Evolutionary conservation across 2,329 filamentous ascomycete genomes (phyloP).

Genomic region (Leptographium wingfieldii): DNA sequence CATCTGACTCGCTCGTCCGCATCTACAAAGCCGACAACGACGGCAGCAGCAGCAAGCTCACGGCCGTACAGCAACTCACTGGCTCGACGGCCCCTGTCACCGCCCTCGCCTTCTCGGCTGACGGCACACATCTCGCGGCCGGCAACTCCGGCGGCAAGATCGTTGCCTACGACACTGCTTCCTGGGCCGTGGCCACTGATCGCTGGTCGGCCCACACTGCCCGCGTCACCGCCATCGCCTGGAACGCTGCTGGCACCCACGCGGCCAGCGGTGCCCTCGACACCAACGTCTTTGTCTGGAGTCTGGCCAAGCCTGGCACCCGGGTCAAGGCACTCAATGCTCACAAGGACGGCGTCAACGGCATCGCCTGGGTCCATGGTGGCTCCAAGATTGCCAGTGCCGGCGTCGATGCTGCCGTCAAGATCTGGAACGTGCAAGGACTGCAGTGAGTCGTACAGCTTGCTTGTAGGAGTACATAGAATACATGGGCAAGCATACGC

Average conservation of each 20-base stretch:
- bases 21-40: conserved; percentile 49
- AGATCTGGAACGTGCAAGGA: conserved; percentile 65
- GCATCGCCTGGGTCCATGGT: conserved; percentile 62
- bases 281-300: conserved; percentile 90
- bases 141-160: conserved; percentile 83
- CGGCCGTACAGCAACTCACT: conserved; percentile 43
- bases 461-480: background rate
- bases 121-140: conserved; percentile 66
- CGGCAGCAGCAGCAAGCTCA: conserved; percentile 39
- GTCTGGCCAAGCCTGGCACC: conserved; percentile 67
- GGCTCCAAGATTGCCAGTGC: conserved; percentile 58
- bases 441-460: conserved; percentile 24
- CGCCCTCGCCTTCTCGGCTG: conserved; percentile 67
- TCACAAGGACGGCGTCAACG: conserved; percentile 91
- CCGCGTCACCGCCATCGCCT: conserved; percentile 48
- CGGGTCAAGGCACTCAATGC: conserved; percentile 76
- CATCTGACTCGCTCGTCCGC: conserved; percentile 56
- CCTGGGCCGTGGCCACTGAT: conserved; percentile 64
- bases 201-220: conserved; percentile 50
- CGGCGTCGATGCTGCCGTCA: conserved; percentile 81
- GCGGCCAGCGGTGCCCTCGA: conserved; percentile 78
- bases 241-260: conserved; percentile 67
- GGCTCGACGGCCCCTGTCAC: conserved; percentile 63
- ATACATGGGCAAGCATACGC: background rate
- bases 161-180: conserved; percentile 54